These are phyloP conservation scores for Lepidium africanum DNA, from an alignment of 345 rosid species.

Conservation along the genomic window DNA sequence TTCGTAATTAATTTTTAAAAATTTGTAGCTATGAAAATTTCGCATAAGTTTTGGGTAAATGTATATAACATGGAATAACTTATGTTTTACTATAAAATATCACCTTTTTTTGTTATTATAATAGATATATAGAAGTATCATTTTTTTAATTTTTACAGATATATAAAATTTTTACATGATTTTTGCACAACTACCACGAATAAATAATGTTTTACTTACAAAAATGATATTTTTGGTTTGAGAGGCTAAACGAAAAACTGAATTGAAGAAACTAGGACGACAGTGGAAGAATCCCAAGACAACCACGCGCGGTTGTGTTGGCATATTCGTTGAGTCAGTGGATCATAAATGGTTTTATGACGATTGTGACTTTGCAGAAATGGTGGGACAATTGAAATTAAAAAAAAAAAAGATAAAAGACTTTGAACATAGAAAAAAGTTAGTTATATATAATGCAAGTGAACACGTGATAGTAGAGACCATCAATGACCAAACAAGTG, in stretches of 20 bases:
- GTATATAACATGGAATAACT: no score
- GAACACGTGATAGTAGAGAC: constrained; percentile 2
- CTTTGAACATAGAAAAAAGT: not conserved
- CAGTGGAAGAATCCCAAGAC: not conserved
- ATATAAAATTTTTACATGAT: no score
- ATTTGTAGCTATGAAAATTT: no score
- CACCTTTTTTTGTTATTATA: no score
- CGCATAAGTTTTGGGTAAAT: no score
- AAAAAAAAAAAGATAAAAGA: not conserved
- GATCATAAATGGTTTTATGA: not conserved
- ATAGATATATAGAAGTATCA: no score
- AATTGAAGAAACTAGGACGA: not conserved
- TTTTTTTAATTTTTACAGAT: no score
- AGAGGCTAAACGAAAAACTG: not conserved
- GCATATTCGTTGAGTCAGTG: constrained; percentile 5
- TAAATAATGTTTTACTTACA: no score
- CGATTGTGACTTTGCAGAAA: not conserved
- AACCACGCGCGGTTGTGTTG: constrained; percentile 6
- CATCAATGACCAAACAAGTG: constrained; percentile 1
- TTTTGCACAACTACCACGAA: no score
- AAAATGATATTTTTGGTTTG: no score
- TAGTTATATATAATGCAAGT: not conserved
- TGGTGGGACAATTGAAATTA: constrained; percentile 6
- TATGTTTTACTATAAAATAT: no score
- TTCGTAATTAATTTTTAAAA: no score